phyloP scores from a whole-genome alignment of 2,329 filamentous ascomycete genomes.

The Fusarium falciforme region DNA sequence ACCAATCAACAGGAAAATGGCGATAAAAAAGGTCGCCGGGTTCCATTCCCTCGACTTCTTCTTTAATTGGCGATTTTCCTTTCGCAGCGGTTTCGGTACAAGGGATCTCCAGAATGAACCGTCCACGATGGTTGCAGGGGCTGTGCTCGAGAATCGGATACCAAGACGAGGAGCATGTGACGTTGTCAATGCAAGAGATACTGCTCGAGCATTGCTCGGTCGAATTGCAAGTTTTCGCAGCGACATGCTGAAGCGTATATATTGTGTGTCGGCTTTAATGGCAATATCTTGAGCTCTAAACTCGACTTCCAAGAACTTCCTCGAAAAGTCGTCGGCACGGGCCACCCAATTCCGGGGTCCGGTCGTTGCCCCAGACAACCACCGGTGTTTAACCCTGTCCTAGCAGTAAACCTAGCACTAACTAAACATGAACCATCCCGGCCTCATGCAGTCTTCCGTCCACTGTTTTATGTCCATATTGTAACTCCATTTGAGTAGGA shows the following conservation, averaged over 20 bases:
- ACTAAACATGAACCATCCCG: conserved; percentile 26
- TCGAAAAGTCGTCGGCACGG: conserved; percentile 37
- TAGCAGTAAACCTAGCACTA: conserved; percentile 5
- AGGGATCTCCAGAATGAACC: conserved; percentile 76
- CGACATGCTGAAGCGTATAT: conserved; percentile 28
- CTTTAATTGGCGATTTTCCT: conserved; percentile 52
- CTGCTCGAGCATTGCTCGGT: conserved; percentile 1
- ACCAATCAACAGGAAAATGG: conserved; percentile 87
- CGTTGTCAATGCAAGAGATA: conserved; percentile 4
- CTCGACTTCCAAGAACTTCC: conserved; percentile 25
- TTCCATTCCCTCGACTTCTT: conserved; percentile 76
- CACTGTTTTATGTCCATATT: conserved; percentile 31
- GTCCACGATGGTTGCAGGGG: conserved; percentile 64
- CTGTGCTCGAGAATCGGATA: conserved; percentile 51
- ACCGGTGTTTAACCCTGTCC: conserved; percentile 47
- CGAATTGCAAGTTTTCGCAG: conserved; percentile 18
- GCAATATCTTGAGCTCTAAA: conserved; percentile 10
- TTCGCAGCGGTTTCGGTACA: conserved; percentile 74
- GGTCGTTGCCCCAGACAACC: conserved; percentile 54
- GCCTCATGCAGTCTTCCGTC: conserved; percentile 31
- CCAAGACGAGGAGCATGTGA: neutral
- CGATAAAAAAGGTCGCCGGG: conserved; percentile 83
- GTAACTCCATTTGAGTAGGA: conserved; percentile 41
- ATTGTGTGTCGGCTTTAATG: conserved; percentile 1
- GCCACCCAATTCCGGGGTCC: conserved; percentile 25